Conservation (phyloP, 345 rosid species). For the Eucalyptus curtisii region DNA sequence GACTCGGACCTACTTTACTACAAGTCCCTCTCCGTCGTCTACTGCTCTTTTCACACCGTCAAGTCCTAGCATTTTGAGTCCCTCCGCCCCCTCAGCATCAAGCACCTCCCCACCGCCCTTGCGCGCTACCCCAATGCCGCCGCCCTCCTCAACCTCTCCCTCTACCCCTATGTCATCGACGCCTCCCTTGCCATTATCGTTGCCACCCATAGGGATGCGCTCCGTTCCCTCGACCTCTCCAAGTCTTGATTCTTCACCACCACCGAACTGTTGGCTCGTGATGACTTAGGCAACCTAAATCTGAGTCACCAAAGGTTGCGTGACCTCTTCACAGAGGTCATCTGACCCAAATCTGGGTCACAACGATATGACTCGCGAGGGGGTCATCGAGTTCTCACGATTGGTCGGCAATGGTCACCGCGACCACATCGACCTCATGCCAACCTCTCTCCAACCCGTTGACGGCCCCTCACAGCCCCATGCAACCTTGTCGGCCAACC, state of each 20-base stretch:
- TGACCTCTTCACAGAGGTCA: accelerated
- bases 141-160: constrained; percentile 43
- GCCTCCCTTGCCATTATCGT: constrained; percentile 12
- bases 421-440: accelerated
- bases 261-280: constrained; percentile 2
- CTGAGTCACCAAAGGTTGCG: accelerated
- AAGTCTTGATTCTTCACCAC: constrained; percentile 24
- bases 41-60: constrained; percentile 23
- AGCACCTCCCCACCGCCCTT: constrained; percentile 32
- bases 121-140: constrained; percentile 21
- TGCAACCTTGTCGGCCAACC: accelerated
- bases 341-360: too few species aligned
- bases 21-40: constrained; percentile 41
- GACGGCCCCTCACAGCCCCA: accelerated
- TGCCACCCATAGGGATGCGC: neutral
- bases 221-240: constrained; percentile 36
- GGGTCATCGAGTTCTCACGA: too few species aligned
- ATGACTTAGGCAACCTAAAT: too few species aligned
- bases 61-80: constrained; percentile 35
- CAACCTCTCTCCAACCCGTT: accelerated
- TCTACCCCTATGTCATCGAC: constrained; percentile 32
- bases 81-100: constrained; percentile 36
- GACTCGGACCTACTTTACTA: constrained; percentile 22
- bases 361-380: accelerated
- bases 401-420: accelerated